A percentile compares a stretch with the other conserved stretches of the same genome.
phyloP scores from a whole-genome alignment of 2,329 filamentous ascomycete genomes.

The Eutypa lata region DNA sequence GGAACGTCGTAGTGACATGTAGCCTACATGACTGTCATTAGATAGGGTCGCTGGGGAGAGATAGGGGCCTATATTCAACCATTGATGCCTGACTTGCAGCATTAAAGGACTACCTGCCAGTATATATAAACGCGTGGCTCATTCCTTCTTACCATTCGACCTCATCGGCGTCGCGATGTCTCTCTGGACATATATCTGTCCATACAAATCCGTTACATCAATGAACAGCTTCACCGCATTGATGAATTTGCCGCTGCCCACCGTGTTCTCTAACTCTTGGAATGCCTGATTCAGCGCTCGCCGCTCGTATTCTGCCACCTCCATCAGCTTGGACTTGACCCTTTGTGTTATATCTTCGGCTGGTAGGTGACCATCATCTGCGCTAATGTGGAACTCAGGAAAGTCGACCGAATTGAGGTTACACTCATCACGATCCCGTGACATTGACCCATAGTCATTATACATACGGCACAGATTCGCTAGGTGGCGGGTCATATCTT shows the following conservation, averaged over 20 bases:
- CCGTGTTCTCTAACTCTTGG: background rate
- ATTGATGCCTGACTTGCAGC: too few relatives aligned
- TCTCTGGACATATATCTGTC: background rate
- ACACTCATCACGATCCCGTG: background rate
- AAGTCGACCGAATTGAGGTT: background rate
- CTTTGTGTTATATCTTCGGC: background rate
- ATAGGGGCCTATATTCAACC: too few relatives aligned
- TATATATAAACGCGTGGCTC: too few relatives aligned
- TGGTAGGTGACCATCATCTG: background rate
- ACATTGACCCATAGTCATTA: background rate
- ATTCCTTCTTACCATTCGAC: too few relatives aligned
- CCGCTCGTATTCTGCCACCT: background rate
- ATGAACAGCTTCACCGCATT: background rate
- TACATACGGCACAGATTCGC: too few relatives aligned
- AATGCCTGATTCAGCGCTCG: background rate
- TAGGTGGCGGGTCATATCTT: conserved; percentile 3
- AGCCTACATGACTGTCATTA: too few relatives aligned
- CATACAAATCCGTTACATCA: background rate
- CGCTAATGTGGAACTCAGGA: background rate
- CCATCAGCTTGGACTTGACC: background rate
- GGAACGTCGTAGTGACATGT: too few relatives aligned
- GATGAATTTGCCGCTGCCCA: background rate
- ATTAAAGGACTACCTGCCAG: too few relatives aligned
- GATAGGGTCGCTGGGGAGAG: too few relatives aligned
- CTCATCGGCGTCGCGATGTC: conserved; percentile 3